phyloP scores from a whole-genome alignment of 352 stramenopile genomes.

The Pythium aristosporum region DNA sequence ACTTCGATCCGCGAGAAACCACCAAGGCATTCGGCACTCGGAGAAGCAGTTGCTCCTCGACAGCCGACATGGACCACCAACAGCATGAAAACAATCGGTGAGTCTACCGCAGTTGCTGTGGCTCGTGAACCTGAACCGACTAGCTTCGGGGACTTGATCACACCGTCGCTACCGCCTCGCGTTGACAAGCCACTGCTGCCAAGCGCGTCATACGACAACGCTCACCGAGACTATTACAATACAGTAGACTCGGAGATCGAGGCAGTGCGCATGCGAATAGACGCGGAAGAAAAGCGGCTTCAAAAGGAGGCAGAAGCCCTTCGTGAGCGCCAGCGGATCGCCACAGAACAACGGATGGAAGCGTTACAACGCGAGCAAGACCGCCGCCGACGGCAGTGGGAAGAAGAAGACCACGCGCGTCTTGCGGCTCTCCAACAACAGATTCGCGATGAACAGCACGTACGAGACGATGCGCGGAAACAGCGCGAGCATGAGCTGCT shows the following conservation, averaged over 20 bases:
- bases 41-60: neutral
- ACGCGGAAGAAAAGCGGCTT: conserved; percentile 42
- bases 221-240: neutral
- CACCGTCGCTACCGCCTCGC: neutral
- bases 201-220: neutral
- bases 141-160: neutral
- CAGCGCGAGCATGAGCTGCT: conserved; percentile 39
- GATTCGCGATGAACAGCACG: conserved; percentile 42
- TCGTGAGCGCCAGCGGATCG: conserved; percentile 40
- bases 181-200: neutral
- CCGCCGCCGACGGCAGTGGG: conserved; percentile 60
- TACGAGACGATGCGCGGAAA: conserved; percentile 32
- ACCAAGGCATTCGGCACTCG: neutral
- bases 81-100: neutral
- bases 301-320: conserved; percentile 44
- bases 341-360: conserved; percentile 57
- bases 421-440: conserved; percentile 48
- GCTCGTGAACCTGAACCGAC: neutral
- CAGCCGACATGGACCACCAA: neutral
- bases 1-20: conserved; percentile 1
- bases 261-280: conserved; percentile 37
- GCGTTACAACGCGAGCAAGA: conserved; percentile 67
- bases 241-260: conserved; percentile 41
- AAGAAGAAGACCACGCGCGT: conserved; percentile 53
- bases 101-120: neutral